Evolutionary conservation across 345 rosid genomes (phyloP).

Genomic region (Cardamine chenopodiifolia): DNA sequence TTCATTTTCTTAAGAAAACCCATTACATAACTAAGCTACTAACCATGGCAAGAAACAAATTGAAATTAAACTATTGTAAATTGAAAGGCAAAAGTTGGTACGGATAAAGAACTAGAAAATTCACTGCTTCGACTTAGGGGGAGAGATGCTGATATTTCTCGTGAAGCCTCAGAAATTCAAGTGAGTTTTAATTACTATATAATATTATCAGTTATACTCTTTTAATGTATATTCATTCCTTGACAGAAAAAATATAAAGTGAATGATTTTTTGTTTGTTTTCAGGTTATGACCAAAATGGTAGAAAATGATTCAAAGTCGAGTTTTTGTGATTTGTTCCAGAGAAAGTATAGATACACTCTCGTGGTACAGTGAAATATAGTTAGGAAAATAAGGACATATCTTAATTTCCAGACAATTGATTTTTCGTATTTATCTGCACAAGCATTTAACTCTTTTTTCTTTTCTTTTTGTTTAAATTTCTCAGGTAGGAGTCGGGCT

Average conservation of each 20-base stretch:
- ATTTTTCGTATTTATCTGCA: background rate
- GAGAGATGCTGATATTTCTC: constrained; percentile 51
- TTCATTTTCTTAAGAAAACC: background rate
- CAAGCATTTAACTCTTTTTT: constrained; percentile 31
- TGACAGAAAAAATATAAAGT: background rate
- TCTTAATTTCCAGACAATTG: background rate
- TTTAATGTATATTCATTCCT: background rate
- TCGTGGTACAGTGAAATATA: constrained; percentile 39
- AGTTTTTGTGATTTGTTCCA: constrained; percentile 47
- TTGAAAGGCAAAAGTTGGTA: constrained; percentile 53
- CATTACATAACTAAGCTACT: background rate
- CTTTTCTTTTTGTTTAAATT: background rate
- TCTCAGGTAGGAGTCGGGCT: constrained; percentile 55
- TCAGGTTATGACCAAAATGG: constrained; percentile 43
- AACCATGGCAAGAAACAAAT: background rate
- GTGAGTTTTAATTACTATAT: constrained; percentile 37
- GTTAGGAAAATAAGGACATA: background rate
- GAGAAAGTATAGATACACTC: constrained; percentile 47
- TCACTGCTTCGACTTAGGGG: constrained; percentile 57
- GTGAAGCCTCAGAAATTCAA: constrained; percentile 56
- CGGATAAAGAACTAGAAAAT: constrained; percentile 52
- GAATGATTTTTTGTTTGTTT: constrained; percentile 9
- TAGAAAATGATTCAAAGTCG: constrained; percentile 35
- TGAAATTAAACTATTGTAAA: background rate
- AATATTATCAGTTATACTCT: background rate